These are phyloP conservation scores for Citrus unshiu DNA, from an alignment of 345 rosid species.

Conservation along the genomic window DNA sequence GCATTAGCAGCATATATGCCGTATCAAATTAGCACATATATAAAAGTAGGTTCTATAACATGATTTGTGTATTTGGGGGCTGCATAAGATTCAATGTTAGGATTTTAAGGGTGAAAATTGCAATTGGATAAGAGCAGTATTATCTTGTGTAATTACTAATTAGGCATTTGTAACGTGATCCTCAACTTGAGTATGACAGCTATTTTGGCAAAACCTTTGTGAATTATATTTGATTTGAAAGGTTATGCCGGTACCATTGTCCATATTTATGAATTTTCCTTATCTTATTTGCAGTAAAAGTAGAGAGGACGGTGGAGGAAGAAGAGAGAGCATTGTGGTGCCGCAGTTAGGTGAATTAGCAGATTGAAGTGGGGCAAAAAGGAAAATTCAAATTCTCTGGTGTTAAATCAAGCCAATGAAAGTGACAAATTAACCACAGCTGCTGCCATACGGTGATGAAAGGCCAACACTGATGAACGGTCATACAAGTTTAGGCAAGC, in stretches of 20 bases:
- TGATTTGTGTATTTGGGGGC: no score
- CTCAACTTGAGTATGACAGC: not conserved
- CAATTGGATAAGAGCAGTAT: not conserved
- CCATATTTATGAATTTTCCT: not conserved
- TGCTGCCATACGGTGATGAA: not conserved
- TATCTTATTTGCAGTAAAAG: not conserved
- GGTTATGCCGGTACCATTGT: not conserved
- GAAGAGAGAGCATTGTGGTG: not conserved
- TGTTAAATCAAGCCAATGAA: not conserved
- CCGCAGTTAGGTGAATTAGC: not conserved
- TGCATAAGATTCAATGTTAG: not conserved
- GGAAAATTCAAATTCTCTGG: not conserved
- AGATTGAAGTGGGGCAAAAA: not conserved
- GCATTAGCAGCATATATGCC: not conserved
- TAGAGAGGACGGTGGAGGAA: not conserved
- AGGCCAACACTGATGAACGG: not conserved
- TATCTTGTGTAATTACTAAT: not conserved
- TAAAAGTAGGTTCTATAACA: no score
- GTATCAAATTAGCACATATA: not conserved
- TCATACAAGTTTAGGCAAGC: not conserved
- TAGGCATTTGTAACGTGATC: not conserved
- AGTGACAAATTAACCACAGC: conserved; percentile 9
- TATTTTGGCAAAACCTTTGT: not conserved
- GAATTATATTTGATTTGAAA: conserved; percentile 9
- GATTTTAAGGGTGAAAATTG: not conserved